phyloP scores from a whole-genome alignment of 2,329 filamentous ascomycete genomes.

The Drechslerella stenobrocha region DNA sequence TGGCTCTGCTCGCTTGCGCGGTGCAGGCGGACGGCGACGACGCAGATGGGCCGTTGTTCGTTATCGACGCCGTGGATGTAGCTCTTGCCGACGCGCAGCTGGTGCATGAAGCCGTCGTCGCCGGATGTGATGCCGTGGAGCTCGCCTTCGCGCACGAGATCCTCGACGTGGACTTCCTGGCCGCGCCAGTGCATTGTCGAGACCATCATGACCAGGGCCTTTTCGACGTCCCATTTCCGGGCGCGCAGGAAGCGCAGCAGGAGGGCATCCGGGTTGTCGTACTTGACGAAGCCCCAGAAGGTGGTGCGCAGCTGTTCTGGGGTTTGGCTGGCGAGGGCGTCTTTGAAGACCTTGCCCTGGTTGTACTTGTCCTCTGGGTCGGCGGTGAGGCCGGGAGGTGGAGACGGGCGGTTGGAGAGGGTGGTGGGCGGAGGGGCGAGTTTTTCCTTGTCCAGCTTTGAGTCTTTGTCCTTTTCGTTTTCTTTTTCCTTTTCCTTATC shows the following conservation, averaged over 20 bases:
- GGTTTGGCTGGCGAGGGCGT: conserved; percentile 73
- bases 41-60: conserved; percentile 79
- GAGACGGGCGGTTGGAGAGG: conserved; percentile 51
- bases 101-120: conserved; percentile 73
- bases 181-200: conserved; percentile 91
- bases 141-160: conserved; percentile 80
- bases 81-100: conserved; percentile 88
- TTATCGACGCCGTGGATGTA: conserved; percentile 88
- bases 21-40: conserved; percentile 81
- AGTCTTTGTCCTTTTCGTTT: conserved; percentile 51
- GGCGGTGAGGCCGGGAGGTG: conserved; percentile 54
- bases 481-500: conserved; percentile 51
- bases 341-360: conserved; percentile 80
- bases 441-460: conserved; percentile 48
- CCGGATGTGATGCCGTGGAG: conserved; percentile 66
- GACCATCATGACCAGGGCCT: conserved; percentile 89
- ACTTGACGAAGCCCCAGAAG: conserved; percentile 76
- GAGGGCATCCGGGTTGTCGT: conserved; percentile 87
- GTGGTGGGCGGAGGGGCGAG: conserved; percentile 16
- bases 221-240: conserved; percentile 94
- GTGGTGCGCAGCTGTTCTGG: conserved; percentile 78
- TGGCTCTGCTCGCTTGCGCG: conserved; percentile 79
- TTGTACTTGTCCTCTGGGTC: conserved; percentile 87
- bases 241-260: conserved; percentile 80
- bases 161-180: conserved; percentile 80